Conservation (phyloP, 805 yeast species). For the Saccharomycopsis synnaedendra region DNA sequence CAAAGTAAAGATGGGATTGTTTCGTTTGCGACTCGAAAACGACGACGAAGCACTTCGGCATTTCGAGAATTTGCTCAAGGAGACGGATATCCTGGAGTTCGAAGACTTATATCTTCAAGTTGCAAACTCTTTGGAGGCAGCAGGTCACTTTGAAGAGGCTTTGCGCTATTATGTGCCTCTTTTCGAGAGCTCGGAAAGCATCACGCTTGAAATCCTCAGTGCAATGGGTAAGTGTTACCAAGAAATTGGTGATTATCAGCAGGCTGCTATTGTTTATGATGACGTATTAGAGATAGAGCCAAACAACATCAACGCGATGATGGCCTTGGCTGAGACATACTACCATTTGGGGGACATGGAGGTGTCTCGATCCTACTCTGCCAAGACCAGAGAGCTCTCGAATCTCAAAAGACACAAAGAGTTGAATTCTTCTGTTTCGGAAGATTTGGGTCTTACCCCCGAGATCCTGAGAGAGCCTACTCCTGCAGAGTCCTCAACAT, state of each 20-base stretch:
- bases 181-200: slow-evolving; percentile 40
- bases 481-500: not conserved
- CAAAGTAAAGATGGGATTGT: slow-evolving; percentile 65
- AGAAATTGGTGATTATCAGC: slow-evolving; percentile 56
- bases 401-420: not conserved
- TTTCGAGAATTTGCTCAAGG: slow-evolving; percentile 42
- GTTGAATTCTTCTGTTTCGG: not conserved
- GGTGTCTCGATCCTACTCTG: slow-evolving; percentile 30
- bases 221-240: slow-evolving; percentile 69
- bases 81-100: slow-evolving; percentile 46
- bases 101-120: slow-evolving; percentile 69
- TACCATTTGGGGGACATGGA: slow-evolving; percentile 53
- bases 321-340: slow-evolving; percentile 73
- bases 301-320: slow-evolving; percentile 56
- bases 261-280: slow-evolving; percentile 50
- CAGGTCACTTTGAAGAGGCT: slow-evolving; percentile 68
- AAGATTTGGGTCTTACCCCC: not conserved
- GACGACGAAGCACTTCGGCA: slow-evolving; percentile 65
- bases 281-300: slow-evolving; percentile 41
- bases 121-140: slow-evolving; percentile 59
- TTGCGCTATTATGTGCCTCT: slow-evolving; percentile 51
- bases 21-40: slow-evolving; percentile 55
- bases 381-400: slow-evolving; percentile 11
- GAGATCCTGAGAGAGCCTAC: slow-evolving; percentile 2
- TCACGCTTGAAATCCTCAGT: slow-evolving; percentile 32